A percentile compares a stretch with the other conserved stretches of the same genome.
Conservation (phyloP, 768 basidiomycete species). For the Hygrocybe punicea region DNA sequence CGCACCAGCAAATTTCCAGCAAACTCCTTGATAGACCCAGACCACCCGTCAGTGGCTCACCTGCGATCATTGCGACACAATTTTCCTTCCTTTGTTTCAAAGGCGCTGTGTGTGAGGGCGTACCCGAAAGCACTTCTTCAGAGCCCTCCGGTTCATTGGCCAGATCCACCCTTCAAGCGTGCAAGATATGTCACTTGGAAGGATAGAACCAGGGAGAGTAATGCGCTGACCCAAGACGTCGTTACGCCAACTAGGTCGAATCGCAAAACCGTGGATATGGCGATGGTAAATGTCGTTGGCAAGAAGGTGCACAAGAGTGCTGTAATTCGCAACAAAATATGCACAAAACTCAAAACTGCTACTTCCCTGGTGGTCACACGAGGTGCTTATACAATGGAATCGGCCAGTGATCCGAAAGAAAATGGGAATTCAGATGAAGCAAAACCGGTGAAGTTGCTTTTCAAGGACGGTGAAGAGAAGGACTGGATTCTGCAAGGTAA, state of each 20-base stretch:
- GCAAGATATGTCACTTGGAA: constrained; percentile 17
- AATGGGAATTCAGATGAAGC: no score
- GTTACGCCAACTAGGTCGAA: constrained; percentile 10
- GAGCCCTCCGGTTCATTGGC: constrained; percentile 19
- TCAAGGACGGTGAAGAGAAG: not conserved
- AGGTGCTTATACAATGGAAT: constrained; percentile 25
- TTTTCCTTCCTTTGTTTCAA: constrained; percentile 15
- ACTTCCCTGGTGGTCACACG: constrained; percentile 40
- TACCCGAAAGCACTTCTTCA: constrained; percentile 32
- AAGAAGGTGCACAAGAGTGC: constrained; percentile 32
- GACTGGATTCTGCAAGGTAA: constrained; percentile 36
- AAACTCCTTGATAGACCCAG: constrained; percentile 26
- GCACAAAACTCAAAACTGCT: constrained; percentile 37
- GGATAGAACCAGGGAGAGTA: constrained; percentile 9
- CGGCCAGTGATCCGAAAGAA: not conserved
- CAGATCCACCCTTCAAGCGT: constrained; percentile 17
- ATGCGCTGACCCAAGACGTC: not conserved
- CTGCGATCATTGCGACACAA: not conserved
- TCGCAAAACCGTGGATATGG: constrained; percentile 33
- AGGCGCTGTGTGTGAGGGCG: constrained; percentile 25
- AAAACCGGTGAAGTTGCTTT: constrained; percentile 6
- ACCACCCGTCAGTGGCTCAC: constrained; percentile 21
- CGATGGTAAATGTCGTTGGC: constrained; percentile 33
- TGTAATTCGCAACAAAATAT: constrained; percentile 32
- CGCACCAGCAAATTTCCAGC: not conserved